phyloP scores from a whole-genome alignment of 805 yeast species.

The Metschnikowia noctiluminum region DNA sequence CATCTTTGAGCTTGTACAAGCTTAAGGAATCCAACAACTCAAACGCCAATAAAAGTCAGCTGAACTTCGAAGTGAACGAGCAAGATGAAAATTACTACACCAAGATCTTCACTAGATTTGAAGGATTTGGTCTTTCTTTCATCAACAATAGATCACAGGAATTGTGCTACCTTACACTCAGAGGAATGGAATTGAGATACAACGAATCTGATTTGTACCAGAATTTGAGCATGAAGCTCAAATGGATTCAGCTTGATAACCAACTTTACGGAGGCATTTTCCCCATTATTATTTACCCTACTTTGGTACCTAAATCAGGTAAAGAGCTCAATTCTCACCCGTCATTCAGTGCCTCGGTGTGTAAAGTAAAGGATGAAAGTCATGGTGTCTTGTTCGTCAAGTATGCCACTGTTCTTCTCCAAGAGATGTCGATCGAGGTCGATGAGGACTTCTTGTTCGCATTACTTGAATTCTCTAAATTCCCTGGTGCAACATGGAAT shows the following conservation, averaged over 20 bases:
- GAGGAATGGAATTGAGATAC: conserved; percentile 78
- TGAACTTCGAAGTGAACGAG: conserved; percentile 53
- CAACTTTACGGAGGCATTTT: conserved; percentile 83
- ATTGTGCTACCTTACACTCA: conserved; percentile 73
- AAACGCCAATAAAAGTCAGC: conserved; percentile 31
- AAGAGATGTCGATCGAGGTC: conserved; percentile 86
- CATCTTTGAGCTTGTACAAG: conserved; percentile 72
- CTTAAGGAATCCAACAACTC: conserved; percentile 29
- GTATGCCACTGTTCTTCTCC: conserved; percentile 84
- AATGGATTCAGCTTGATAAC: conserved; percentile 95
- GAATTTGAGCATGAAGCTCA: conserved; percentile 71
- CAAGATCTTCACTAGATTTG: conserved; percentile 59
- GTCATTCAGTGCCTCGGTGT: conserved; percentile 78
- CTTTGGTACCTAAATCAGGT: conserved; percentile 79
- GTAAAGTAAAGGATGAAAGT: conserved; percentile 80
- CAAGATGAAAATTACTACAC: conserved; percentile 52
- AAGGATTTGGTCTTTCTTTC: conserved; percentile 85
- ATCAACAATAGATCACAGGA: conserved; percentile 72
- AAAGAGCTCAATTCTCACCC: conserved; percentile 88
- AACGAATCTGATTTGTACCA: conserved; percentile 84
- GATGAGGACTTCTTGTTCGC: conserved; percentile 93
- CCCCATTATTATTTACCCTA: conserved; percentile 88
- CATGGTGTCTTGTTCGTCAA: conserved; percentile 90
- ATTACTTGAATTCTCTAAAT: conserved; percentile 69
- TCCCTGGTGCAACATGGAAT: conserved; percentile 83